Conservation (phyloP, 352 stramenopile species). For the Phytophthora crassamura region DNA sequence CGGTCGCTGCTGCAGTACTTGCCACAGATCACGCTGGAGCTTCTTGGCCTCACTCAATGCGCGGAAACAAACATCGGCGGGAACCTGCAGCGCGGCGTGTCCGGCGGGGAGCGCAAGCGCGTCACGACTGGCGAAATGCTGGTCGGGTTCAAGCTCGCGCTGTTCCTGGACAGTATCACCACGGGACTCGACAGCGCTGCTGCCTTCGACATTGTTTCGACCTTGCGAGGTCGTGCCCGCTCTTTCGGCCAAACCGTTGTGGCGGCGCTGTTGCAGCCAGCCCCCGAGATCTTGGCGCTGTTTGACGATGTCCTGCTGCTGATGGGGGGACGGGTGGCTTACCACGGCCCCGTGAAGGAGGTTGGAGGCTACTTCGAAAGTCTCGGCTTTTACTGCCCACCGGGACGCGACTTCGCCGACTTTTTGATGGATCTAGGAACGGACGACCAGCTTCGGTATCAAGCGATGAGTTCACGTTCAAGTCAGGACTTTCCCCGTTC, state of each 20-base stretch:
- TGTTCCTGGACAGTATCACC: slow-evolving; percentile 81
- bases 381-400: slow-evolving; percentile 50
- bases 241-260: slow-evolving; percentile 54
- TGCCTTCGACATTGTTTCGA: slow-evolving; percentile 61
- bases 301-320: slow-evolving; percentile 67
- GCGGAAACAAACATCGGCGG: slow-evolving; percentile 57
- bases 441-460: slow-evolving; percentile 45
- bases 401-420: slow-evolving; percentile 48
- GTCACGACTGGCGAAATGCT: slow-evolving; percentile 90
- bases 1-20: slow-evolving; percentile 33
- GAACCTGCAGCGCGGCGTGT: slow-evolving; percentile 65
- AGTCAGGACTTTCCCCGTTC: slow-evolving; percentile 24
- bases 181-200: slow-evolving; percentile 63
- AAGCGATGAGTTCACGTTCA: slow-evolving; percentile 16
- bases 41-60: slow-evolving; percentile 54
- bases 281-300: slow-evolving; percentile 61
- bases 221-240: slow-evolving; percentile 39
- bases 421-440: slow-evolving; percentile 59
- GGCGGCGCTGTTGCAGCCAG: slow-evolving; percentile 85
- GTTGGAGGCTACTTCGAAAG: slow-evolving; percentile 49
- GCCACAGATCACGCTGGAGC: slow-evolving; percentile 40
- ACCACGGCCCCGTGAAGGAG: slow-evolving; percentile 44
- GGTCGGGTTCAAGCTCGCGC: slow-evolving; percentile 70
- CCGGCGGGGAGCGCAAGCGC: slow-evolving; percentile 89
- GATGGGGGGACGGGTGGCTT: slow-evolving; percentile 84